Evolutionary conservation across 306 rosid genomes (phyloP).

Genomic region (Glycine tomentella): DNA sequence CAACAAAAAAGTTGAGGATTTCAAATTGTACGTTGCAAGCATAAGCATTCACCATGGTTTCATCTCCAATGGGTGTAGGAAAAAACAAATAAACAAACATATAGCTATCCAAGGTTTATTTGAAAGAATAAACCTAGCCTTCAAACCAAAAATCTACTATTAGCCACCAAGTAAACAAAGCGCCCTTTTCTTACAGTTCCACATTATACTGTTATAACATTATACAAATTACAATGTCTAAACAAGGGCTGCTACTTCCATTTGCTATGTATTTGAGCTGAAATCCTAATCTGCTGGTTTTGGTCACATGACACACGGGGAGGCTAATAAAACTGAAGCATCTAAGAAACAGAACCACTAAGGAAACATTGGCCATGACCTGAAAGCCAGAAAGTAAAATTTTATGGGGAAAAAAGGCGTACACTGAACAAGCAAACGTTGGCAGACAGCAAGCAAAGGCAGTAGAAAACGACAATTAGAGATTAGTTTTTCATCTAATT

Average conservation of each 20-base stretch:
- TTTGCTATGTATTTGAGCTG: slow-evolving; percentile 20
- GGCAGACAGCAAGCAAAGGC: background rate
- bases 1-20: slow-evolving; percentile 12
- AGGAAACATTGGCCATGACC: background rate
- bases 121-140: slow-evolving; percentile 16
- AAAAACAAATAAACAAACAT: background rate
- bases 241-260: slow-evolving; percentile 3
- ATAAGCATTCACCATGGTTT: slow-evolving; percentile 5
- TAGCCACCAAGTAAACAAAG: slow-evolving; percentile 6
- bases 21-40: slow-evolving; percentile 35
- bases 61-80: slow-evolving; percentile 19
- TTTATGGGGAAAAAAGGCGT: background rate
- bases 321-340: background rate
- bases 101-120: slow-evolving; percentile 6
- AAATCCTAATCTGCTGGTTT: slow-evolving; percentile 15
- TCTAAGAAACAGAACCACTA: no score
- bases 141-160: slow-evolving; percentile 29
- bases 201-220: background rate
- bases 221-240: slow-evolving; percentile 12
- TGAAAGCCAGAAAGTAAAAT: slow-evolving; percentile 22
- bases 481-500: background rate
- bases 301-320: background rate
- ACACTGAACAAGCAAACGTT: background rate
- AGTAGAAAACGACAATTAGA: slow-evolving; percentile 24
- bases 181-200: background rate